phyloP scores from a whole-genome alignment of 1,284 basidiomycete genomes.

The Ustilago sp. region DNA sequence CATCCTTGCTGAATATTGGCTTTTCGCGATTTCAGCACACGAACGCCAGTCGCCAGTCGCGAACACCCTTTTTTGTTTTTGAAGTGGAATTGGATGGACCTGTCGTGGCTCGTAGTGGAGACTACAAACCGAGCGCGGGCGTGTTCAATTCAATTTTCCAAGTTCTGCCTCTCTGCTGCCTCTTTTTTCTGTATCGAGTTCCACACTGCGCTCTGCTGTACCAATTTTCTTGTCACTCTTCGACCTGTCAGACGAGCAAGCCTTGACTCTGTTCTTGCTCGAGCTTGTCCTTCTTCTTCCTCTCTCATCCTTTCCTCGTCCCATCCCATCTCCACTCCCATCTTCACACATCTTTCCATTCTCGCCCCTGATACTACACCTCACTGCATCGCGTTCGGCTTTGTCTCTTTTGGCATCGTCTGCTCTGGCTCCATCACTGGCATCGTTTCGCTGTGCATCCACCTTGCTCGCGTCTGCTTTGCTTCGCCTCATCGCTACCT shows the following conservation, averaged over 20 bases:
- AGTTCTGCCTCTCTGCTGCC: slow-evolving; percentile 33
- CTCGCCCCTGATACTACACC: not conserved
- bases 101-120: slow-evolving; percentile 33
- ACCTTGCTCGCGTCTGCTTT: not conserved
- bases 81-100: not conserved
- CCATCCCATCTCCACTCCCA: slow-evolving; percentile 4
- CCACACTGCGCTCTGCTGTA: slow-evolving; percentile 7
- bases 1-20: slow-evolving; percentile 7
- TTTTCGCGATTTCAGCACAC: slow-evolving; percentile 13
- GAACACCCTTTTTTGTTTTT: slow-evolving; percentile 6
- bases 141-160: slow-evolving; percentile 27
- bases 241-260: slow-evolving; percentile 22
- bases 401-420: slow-evolving; percentile 7
- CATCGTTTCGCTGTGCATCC: slow-evolving; percentile 15
- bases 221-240: slow-evolving; percentile 2
- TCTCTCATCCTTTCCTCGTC: slow-evolving; percentile 3
- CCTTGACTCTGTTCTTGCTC: not conserved
- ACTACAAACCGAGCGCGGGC: slow-evolving; percentile 16
- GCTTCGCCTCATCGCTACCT: not conserved
- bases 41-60: slow-evolving; percentile 47
- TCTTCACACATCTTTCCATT: slow-evolving; percentile 2
- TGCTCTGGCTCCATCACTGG: not conserved
- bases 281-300: not conserved
- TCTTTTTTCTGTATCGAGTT: not conserved
- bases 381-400: slow-evolving; percentile 12